Percentiles rank a stretch among this genome's conserved stretches.
phyloP scores from a whole-genome alignment of 352 stramenopile species.

The Pythium guiyangense region DNA sequence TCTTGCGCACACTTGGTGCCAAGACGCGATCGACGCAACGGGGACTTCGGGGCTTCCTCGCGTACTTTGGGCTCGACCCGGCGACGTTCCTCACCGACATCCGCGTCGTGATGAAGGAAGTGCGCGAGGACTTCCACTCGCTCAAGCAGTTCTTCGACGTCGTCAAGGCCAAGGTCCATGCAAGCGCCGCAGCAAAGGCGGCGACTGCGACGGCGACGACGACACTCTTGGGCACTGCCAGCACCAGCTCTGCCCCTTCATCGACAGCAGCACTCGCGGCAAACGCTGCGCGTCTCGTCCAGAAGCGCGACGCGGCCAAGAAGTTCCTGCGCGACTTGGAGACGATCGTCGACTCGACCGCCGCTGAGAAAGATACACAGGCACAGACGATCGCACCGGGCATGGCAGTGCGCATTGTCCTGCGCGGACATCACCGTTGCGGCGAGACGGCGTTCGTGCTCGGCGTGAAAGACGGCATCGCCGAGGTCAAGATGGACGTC shows the following conservation, averaged over 20 bases:
- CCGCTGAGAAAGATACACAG: constrained; percentile 32
- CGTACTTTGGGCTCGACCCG: constrained; percentile 73
- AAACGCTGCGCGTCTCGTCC: constrained; percentile 20
- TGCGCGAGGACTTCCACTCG: constrained; percentile 63
- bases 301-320: constrained; percentile 44
- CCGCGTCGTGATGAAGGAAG: constrained; percentile 51
- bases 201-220: constrained; percentile 3
- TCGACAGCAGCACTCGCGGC: background rate
- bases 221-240: background rate
- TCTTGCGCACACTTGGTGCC: constrained; percentile 53
- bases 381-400: constrained; percentile 33
- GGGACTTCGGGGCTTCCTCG: constrained; percentile 57
- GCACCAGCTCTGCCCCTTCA: too few species aligned
- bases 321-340: constrained; percentile 59
- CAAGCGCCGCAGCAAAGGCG: constrained; percentile 16
- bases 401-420: constrained; percentile 68
- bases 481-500: constrained; percentile 79
- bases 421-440: constrained; percentile 68
- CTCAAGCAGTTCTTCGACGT: constrained; percentile 59
- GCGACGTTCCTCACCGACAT: constrained; percentile 73
- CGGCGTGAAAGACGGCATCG: constrained; percentile 49
- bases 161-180: constrained; percentile 50
- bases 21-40: constrained; percentile 54
- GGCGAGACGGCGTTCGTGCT: constrained; percentile 77
- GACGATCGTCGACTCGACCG: constrained; percentile 38